Conservation (phyloP, 1,284 basidiomycete genomes). For the Polyporus tsugae region DNA sequence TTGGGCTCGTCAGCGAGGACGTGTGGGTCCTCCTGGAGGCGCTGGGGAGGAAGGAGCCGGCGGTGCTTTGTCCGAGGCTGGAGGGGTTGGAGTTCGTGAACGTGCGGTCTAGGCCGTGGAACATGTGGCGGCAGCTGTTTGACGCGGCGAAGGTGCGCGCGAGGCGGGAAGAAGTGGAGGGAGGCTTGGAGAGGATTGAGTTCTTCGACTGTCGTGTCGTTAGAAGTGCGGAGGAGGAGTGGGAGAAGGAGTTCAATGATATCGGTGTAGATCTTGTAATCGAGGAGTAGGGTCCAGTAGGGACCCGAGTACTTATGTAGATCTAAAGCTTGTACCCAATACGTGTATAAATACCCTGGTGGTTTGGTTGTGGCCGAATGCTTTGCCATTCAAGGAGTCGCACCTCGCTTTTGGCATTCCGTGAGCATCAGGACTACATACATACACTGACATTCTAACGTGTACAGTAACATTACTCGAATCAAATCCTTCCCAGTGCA, state of each 20-base stretch:
- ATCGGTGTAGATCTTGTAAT: conserved; percentile 1
- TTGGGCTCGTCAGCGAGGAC: conserved; percentile 8
- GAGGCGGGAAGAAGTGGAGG: background rate
- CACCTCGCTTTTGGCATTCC: too few relatives aligned
- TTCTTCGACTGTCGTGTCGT: background rate
- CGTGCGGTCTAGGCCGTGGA: background rate
- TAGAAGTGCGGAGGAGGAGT: background rate
- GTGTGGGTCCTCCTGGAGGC: background rate
- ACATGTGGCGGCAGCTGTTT: background rate
- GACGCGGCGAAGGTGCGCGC: background rate
- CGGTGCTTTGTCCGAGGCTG: conserved; percentile 8
- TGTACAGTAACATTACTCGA: background rate
- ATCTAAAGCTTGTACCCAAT: too few relatives aligned
- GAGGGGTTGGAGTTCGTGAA: conserved; percentile 21
- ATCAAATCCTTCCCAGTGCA: background rate
- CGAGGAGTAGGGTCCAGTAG: background rate
- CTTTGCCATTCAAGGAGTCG: too few relatives aligned
- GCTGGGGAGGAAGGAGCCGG: background rate
- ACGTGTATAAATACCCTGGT: too few relatives aligned
- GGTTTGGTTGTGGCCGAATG: too few relatives aligned
- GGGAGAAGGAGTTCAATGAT: background rate
- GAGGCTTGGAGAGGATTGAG: background rate
- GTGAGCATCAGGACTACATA: too few relatives aligned
- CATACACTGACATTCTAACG: too few relatives aligned
- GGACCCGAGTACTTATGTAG: background rate